These are phyloP conservation scores for Trypanosoma congolense DNA, from an alignment of 208 protist species.

Conservation along the genomic window DNA sequence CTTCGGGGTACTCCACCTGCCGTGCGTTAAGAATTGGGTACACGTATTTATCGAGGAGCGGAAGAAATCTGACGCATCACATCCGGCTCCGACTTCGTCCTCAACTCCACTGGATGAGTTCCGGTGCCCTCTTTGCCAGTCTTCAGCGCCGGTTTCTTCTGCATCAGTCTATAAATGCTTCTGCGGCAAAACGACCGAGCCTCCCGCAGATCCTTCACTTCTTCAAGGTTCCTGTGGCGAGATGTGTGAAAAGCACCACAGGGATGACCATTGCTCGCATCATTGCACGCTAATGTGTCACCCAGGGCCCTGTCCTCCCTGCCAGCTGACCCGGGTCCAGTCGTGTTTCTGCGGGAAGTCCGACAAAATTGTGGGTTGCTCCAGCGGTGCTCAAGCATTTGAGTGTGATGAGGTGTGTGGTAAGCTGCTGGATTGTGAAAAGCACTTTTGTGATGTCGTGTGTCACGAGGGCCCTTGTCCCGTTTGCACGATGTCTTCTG, in stretches of 20 bases:
- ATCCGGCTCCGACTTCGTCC: constrained; percentile 6
- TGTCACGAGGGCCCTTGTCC: constrained; percentile 89
- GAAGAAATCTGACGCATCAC: constrained; percentile 27
- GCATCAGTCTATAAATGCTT: constrained; percentile 55
- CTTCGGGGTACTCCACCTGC: constrained; percentile 71
- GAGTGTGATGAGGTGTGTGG: constrained; percentile 70
- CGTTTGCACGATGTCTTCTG: constrained; percentile 57
- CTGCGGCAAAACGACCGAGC: constrained; percentile 66
- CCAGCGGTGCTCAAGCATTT: constrained; percentile 62
- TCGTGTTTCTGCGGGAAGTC: constrained; percentile 79
- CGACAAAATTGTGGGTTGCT: constrained; percentile 63
- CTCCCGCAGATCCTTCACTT: constrained; percentile 47
- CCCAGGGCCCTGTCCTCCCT: constrained; percentile 72
- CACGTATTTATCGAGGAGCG: constrained; percentile 42
- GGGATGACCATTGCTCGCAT: constrained; percentile 60
- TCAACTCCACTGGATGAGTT: constrained; percentile 32
- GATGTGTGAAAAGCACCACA: constrained; percentile 47
- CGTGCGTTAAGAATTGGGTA: constrained; percentile 60
- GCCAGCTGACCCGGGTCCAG: constrained; percentile 49
- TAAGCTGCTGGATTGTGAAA: constrained; percentile 68
- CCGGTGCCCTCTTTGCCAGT: constrained; percentile 69
- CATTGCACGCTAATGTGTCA: constrained; percentile 77
- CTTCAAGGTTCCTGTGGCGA: constrained; percentile 79
- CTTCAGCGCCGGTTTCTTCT: constrained; percentile 18
- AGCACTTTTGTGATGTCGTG: constrained; percentile 62